Evolutionary conservation across 805 yeast species (phyloP), one percentile per base, ranked within the genome.

Genomic region (Nakazawaea ambrosiae): DNA sequence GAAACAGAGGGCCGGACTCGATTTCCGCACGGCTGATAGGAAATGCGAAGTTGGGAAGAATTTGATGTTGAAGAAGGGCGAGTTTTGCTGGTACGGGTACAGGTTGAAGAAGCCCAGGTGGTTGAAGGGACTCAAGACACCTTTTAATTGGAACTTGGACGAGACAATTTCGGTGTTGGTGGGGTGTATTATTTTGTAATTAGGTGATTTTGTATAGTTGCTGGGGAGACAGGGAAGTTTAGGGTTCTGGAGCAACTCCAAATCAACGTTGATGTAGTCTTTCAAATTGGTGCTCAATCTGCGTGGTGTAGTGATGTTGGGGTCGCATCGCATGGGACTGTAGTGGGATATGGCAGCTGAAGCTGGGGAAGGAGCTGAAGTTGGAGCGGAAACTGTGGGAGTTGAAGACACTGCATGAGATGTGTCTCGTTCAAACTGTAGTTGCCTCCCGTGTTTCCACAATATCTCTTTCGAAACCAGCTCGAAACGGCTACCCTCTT

Each of bases 1-100:
- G 7, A 56, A 31, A 27, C 51, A 24, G 1, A 57, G 11, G 0
- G 55, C 59, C 1, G 66, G 66, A 17, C 42, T 48, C 0, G 63
- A 54, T 33, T 60, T 60, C n/a, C 63, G 37, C 4, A 51, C 46
- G 30, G 41, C 44, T 1, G 55, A 54, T 16, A 54, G 3, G 28
- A 37, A 51, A 33, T 51, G 52, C 1, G 34, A 15, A 14, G 42
- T 36, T 12, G 50, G 55, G 39, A 45, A 51, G 37, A 43, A 60
- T 4, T 24, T 20, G 11, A 56, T 12, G 3, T n/a, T 11, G 34
- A 43, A 45, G 11, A 10, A 35, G 4, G 15, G 9, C 16, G 30
- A 30, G 4, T 2, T 12, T 18, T 12, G 11, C 16, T 23, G 20
- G 5, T 7, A 19, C 5, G 15, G 12, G 3, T 16, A 10, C 5